phyloP scores from a whole-genome alignment of 2,329 filamentous ascomycete genomes.

The Fonsecaea monophora region DNA sequence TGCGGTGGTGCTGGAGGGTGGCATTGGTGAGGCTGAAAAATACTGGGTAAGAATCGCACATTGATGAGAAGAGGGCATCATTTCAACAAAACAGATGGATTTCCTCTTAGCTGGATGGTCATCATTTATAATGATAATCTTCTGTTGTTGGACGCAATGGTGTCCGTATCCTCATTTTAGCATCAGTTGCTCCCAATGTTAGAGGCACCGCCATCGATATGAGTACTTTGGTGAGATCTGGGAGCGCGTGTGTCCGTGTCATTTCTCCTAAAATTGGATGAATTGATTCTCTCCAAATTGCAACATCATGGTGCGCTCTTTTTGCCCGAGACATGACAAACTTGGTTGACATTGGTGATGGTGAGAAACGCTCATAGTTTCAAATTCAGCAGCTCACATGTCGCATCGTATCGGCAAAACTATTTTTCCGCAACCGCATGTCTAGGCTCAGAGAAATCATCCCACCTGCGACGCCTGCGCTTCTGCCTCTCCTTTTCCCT shows the following conservation, averaged over 20 bases:
- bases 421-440: conserved; percentile 1
- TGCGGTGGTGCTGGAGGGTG: not conserved
- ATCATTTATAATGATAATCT: not conserved
- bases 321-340: not conserved
- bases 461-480: not conserved
- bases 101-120: not conserved
- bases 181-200: too few species aligned
- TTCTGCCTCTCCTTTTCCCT: not conserved
- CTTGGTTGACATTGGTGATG: not conserved
- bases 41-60: not conserved
- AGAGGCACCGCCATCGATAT: too few species aligned
- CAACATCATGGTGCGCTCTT: not conserved
- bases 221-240: too few species aligned
- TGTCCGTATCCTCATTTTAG: too few species aligned
- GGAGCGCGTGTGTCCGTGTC: not conserved
- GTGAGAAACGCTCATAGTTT: not conserved
- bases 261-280: not conserved
- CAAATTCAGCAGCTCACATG: not conserved
- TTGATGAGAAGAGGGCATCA: not conserved
- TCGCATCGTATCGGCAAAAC: conserved; percentile 8
- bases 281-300: not conserved
- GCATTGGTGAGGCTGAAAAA: conserved; percentile 22
- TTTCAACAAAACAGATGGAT: not conserved
- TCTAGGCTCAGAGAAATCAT: not conserved
- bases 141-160: not conserved